A percentile compares a stretch with the other conserved stretches of the same genome.
Conservation (phyloP, 1,139 yeast genomes). For the Lodderomyces jiufengensis region DNA sequence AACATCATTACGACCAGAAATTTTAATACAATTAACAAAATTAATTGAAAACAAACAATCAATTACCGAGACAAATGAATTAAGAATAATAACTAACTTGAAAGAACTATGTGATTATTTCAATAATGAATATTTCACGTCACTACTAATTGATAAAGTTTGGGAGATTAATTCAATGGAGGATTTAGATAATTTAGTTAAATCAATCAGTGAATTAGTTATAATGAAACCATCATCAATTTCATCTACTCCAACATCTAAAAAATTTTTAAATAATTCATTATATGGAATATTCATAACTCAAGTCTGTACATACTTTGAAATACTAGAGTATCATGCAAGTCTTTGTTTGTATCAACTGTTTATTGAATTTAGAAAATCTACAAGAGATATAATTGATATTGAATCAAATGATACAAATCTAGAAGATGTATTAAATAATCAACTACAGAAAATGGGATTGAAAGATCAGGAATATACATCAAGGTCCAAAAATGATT, state of each 20-base stretch:
- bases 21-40: conserved; percentile 6
- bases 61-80: neutral
- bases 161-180: conserved; percentile 39
- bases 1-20: neutral
- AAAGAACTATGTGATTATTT: conserved; percentile 5
- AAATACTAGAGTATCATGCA: conserved; percentile 58
- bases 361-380: conserved; percentile 43
- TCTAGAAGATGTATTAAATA: conserved; percentile 1
- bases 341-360: conserved; percentile 50
- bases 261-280: conserved; percentile 31
- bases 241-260: neutral
- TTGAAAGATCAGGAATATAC: neutral
- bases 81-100: conserved; percentile 6
- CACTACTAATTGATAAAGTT: conserved; percentile 15
- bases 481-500: conserved; percentile 41
- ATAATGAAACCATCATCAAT: neutral
- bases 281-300: conserved; percentile 35
- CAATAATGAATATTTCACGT: conserved; percentile 2
- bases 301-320: conserved; percentile 45
- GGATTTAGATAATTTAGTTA: conserved; percentile 22
- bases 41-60: conserved; percentile 9
- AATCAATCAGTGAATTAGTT: conserved; percentile 5
- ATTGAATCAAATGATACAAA: neutral
- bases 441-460: conserved; percentile 1
- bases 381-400: conserved; percentile 19